Evolutionary conservation across 2,329 filamentous ascomycete genomes (phyloP), one percentile per base, ranked within the genome.

Genomic region (Neospermospora avenae): DNA sequence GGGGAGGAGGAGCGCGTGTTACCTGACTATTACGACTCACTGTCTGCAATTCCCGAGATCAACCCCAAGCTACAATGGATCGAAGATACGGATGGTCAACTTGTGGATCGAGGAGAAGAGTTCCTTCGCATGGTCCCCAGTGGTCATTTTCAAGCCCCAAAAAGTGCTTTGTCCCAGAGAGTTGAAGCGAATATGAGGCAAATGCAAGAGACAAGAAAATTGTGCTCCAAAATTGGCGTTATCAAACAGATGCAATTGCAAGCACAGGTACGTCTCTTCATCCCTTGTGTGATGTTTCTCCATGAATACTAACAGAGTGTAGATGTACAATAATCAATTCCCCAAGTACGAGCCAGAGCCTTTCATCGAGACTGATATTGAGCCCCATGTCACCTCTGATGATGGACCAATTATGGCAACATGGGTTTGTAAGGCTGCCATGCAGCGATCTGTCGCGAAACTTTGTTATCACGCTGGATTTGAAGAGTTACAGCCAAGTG

Each of bases 231-330:
- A 77, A 96, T 99, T 73, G 88, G 91, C 52, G 91, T 99, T 63
- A 95, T 99, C 73, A 99, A 98, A 78, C 95, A 99, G 77, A 99
- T 99, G 95, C 95, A 99, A 76, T 85, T 98, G 57, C 95, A 99
- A 74, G 91, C 92, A 55, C 95, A 97, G 83, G 90, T 91, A 84
- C 72, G 78, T 70, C 53, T 10, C 6, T 28, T 31, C 37, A 3
- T 25, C 2, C 39, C 2, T 20, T 5, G 4, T 18, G 13, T n/a
- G n/a, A n/a, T 11, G 51, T 46, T 20, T n/a, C n/a, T n/a, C 13
- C 18, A 42, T 49, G 14, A 31, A 31, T 31, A 31, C 46, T 42
- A 64, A 68, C 57, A 67, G 16, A 53, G 2, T 51, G 51, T 68
- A 95, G 89, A 90, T 96, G 72, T 99, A 99, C 73, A 90, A 93